Evolutionary conservation across 2,329 filamentous ascomycete species (phyloP).

Genomic region (Colletotrichum truncatum): DNA sequence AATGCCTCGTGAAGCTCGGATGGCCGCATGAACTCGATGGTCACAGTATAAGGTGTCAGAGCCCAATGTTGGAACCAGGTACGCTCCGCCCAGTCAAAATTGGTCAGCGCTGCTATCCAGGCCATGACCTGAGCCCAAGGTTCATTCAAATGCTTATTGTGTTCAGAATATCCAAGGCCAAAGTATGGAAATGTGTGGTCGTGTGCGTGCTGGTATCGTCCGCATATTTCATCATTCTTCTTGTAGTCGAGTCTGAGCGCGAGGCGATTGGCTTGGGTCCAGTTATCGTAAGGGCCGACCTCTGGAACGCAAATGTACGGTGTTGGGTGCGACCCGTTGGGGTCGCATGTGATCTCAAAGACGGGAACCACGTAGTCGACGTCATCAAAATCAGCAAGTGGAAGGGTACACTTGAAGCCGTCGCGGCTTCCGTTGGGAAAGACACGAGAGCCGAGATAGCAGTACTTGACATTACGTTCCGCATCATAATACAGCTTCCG

Average conservation of each 20-base stretch:
- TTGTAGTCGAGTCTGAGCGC: background rate
- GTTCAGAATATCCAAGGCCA: background rate
- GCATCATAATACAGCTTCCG: background rate
- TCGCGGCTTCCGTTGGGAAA: background rate
- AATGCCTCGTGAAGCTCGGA: background rate
- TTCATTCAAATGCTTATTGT: background rate
- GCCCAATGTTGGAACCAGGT: background rate
- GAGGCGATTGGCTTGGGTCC: background rate
- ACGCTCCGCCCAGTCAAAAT: background rate
- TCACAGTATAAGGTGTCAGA: background rate
- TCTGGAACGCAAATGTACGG: background rate
- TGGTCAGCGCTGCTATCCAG: background rate
- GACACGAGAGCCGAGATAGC: background rate
- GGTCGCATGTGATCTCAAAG: background rate
- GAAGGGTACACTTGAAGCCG: background rate
- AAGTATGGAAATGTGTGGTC: background rate
- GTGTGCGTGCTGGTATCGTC: constrained; percentile 1
- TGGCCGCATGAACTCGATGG: background rate
- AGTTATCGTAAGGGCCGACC: background rate
- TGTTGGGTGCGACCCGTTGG: background rate
- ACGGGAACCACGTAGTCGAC: background rate
- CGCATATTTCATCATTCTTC: background rate
- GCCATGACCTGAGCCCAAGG: background rate
- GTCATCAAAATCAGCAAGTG: background rate
- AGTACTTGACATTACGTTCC: background rate